These are phyloP conservation scores for Starmerella ratchasimensis DNA, from an alignment of 805 yeast genomes.

Conservation along the genomic window DNA sequence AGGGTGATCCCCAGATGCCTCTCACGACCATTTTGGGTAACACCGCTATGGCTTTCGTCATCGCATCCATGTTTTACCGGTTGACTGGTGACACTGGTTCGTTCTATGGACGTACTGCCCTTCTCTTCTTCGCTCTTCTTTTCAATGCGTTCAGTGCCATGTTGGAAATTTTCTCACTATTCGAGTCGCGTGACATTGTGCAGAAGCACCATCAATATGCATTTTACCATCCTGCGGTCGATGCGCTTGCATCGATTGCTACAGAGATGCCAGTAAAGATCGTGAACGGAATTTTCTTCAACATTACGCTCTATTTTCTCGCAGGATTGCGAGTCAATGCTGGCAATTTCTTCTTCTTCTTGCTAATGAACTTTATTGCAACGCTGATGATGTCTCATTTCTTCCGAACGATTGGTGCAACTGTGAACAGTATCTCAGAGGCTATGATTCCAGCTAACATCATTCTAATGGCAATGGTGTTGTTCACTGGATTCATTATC, in stretches of 20 bases:
- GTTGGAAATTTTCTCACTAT: slow-evolving; percentile 38
- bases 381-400: slow-evolving; percentile 38
- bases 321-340: slow-evolving; percentile 36
- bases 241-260: slow-evolving; percentile 47
- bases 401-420: slow-evolving; percentile 42
- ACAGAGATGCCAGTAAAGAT: slow-evolving; percentile 53
- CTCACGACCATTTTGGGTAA: slow-evolving; percentile 36
- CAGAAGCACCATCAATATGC: slow-evolving; percentile 61
- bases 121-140: slow-evolving; percentile 44
- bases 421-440: slow-evolving; percentile 35
- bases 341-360: slow-evolving; percentile 41
- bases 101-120: slow-evolving; percentile 53
- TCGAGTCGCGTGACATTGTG: slow-evolving; percentile 44
- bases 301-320: slow-evolving; percentile 44
- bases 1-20: slow-evolving; percentile 44
- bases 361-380: slow-evolving; percentile 33
- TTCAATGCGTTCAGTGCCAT: slow-evolving; percentile 49
- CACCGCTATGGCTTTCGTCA: slow-evolving; percentile 42
- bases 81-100: slow-evolving; percentile 39
- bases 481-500: slow-evolving; percentile 52
- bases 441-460: slow-evolving; percentile 53
- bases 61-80: slow-evolving; percentile 49
- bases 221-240: slow-evolving; percentile 61
- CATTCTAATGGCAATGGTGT: slow-evolving; percentile 34
- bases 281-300: slow-evolving; percentile 33